Evolutionary conservation across 2,329 filamentous ascomycete genomes (phyloP).

Genomic region (Trichoderma aggressivum): DNA sequence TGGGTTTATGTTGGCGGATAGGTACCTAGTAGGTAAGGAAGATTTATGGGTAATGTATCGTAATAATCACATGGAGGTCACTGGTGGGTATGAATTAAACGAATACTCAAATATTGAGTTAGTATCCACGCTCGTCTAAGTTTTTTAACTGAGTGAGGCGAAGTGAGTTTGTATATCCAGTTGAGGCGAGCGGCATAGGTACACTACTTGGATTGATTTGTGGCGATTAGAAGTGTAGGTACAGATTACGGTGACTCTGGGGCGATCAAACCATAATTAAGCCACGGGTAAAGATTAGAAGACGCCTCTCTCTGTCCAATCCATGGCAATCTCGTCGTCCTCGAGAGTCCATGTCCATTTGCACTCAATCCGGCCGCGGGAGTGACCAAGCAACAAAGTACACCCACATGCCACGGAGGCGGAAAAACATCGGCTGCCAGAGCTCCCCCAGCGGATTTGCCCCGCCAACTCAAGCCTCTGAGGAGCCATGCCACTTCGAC

Average conservation of each 20-base stretch:
- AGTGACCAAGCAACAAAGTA: neutral
- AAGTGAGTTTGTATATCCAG: neutral
- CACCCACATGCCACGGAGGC: slow-evolving; percentile 19
- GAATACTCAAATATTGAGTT: too few relatives aligned
- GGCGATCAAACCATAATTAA: neutral
- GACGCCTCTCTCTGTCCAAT: neutral
- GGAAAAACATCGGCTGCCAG: slow-evolving; percentile 31
- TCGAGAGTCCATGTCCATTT: neutral
- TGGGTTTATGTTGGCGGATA: too few relatives aligned
- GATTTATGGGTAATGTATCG: too few relatives aligned
- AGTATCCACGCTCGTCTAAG: neutral
- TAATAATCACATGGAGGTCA: too few relatives aligned
- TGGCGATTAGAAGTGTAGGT: neutral
- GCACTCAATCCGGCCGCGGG: neutral
- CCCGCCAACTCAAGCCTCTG: slow-evolving; percentile 19
- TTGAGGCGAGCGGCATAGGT: neutral
- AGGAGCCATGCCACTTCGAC: slow-evolving; percentile 18
- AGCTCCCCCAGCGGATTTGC: slow-evolving; percentile 13
- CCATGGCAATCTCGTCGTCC: neutral
- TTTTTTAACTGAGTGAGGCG: neutral
- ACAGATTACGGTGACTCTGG: neutral
- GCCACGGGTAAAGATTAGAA: neutral
- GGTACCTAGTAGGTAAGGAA: too few relatives aligned
- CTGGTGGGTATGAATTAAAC: too few relatives aligned
- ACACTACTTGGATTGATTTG: neutral